Base-by-base conservation (phyloP, 441 rosid species). In the Euphorbia celastroides region DNA sequence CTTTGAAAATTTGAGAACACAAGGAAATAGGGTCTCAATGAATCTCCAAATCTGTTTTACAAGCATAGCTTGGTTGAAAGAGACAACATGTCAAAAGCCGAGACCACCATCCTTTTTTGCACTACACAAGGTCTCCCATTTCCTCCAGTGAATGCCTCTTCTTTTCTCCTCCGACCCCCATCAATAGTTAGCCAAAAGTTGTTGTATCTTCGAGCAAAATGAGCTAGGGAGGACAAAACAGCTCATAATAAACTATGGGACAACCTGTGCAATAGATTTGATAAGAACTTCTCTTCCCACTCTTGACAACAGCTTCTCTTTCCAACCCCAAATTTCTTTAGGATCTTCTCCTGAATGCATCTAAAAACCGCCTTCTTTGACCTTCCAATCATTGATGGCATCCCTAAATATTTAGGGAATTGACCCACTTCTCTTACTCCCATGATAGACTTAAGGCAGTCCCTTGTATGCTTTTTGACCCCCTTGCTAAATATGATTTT, bases 401-500 rank as follows among this genome's bases (percentile, higher is more conserved):
- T 0, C 3, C 63, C 63, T 1, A 60, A 23, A 19, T 60, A 57
- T n/a, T 27, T 27, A 28, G 38, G 2, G 17, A 7, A 2, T 0
- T 1, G n/a, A 1, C 30, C 38, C 19, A 57, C 38, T 9, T 25
- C 19, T 14, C 30, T 23, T 2, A 57, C 61, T 0, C 36, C 12
- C 11, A 57, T 6, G 20, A 50, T 7, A 5, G 1, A 9, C 20
- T 50, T 50, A 0, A 50, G n/a, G 1, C 7, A 2, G 20, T 11
- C 2, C 2, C 2, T 0, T 6, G 19, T 17, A 0, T 0, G 0
- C 2, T 0, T 2, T 16, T 0, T n/a, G 0, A 50, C 55, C 17
- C 1, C 1, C 7, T 17, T 0, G 4, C 5, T 50, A 5, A 12
- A 50, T 6, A 8, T 0, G 1, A 50, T 5, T 50, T 50, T 6